Evolutionary conservation across 495 filamentous ascomycete species (phyloP).

Genomic region (Copromyces sp.): DNA sequence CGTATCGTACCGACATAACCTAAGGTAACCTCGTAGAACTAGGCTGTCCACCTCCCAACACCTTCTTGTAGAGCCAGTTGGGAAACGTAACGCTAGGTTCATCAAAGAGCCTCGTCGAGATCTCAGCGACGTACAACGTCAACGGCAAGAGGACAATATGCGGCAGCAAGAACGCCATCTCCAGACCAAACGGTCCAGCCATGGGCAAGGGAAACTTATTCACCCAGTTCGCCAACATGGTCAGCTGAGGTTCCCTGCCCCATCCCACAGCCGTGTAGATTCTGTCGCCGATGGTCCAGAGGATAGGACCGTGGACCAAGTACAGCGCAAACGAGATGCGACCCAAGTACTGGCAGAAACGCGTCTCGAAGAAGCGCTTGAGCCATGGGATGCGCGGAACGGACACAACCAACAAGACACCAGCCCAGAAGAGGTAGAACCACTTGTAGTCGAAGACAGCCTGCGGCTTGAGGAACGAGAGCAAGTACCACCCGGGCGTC

Average conservation of each 20-base stretch:
- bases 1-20: background rate
- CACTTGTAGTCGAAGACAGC: constrained; percentile 40
- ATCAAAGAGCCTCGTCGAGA: constrained; percentile 45
- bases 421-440: constrained; percentile 43
- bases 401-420: constrained; percentile 42
- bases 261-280: constrained; percentile 46
- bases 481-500: constrained; percentile 35
- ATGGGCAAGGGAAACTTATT: constrained; percentile 36
- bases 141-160: constrained; percentile 46
- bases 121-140: constrained; percentile 47
- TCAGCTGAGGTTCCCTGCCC: constrained; percentile 15
- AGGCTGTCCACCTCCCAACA: background rate
- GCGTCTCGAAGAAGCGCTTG: constrained; percentile 47
- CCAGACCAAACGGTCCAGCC: constrained; percentile 43
- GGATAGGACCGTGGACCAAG: constrained; percentile 52
- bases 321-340: constrained; percentile 56
- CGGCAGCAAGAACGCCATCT: constrained; percentile 41
- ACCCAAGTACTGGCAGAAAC: constrained; percentile 53
- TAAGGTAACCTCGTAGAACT: background rate
- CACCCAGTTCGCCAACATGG: constrained; percentile 34
- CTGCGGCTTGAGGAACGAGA: constrained; percentile 39
- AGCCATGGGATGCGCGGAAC: constrained; percentile 34
- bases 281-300: constrained; percentile 33
- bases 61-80: constrained; percentile 40
- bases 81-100: constrained; percentile 45